These are phyloP conservation scores for Hypoxylon sp. DNA, from an alignment of 2,329 filamentous ascomycete genomes.

Conservation along the genomic window DNA sequence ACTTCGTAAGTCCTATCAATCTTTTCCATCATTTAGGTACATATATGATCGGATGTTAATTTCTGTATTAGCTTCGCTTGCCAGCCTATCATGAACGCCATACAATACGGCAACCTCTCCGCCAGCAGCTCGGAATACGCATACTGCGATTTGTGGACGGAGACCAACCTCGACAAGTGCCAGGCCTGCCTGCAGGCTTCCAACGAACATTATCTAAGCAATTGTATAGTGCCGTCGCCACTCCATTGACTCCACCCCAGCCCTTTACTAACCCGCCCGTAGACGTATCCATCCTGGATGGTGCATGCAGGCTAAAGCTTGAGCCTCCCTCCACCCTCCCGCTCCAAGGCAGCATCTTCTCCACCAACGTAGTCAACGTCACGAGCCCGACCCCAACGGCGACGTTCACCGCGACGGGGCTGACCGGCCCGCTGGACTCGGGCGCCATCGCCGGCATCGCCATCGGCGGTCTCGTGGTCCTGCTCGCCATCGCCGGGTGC, in stretches of 20 bases:
- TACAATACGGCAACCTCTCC: constrained; percentile 64
- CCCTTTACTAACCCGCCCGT: constrained; percentile 27
- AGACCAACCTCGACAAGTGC: constrained; percentile 58
- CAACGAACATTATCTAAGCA: constrained; percentile 59
- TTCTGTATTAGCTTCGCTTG: constrained; percentile 63
- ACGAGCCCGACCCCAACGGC: constrained; percentile 61
- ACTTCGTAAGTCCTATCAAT: constrained; percentile 59
- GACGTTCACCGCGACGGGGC: constrained; percentile 55
- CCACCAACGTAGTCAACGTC: constrained; percentile 59
- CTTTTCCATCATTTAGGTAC: background rate
- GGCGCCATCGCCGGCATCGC: constrained; percentile 70
- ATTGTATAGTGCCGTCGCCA: constrained; percentile 61
- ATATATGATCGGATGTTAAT: constrained; percentile 43
- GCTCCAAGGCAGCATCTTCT: constrained; percentile 65
- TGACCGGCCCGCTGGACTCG: constrained; percentile 61
- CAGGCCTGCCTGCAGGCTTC: constrained; percentile 58
- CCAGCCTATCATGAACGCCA: constrained; percentile 58
- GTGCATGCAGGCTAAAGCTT: constrained; percentile 67
- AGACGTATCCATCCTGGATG: constrained; percentile 59
- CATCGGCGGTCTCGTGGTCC: constrained; percentile 60
- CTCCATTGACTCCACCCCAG: background rate
- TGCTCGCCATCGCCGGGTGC: constrained; percentile 63
- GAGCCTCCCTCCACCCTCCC: constrained; percentile 60
- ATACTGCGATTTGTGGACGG: constrained; percentile 65
- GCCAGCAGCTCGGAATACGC: constrained; percentile 60